Evolutionary conservation across 2,329 filamentous ascomycete genomes (phyloP).

Genomic region (Leptoxyphium fumago): DNA sequence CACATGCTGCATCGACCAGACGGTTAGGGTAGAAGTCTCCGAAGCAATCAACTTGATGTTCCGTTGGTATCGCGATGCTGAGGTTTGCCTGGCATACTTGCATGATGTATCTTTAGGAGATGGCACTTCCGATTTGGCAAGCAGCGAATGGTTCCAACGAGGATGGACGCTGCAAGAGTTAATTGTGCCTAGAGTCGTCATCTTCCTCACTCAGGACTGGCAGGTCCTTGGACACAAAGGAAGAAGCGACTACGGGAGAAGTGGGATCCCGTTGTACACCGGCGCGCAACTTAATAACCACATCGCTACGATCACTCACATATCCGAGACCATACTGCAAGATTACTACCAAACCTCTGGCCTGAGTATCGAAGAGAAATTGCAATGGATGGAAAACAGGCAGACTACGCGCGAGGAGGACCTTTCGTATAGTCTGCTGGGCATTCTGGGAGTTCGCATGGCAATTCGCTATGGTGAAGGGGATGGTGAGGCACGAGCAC

Average conservation of each 20-base stretch:
- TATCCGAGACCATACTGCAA: slow-evolving; percentile 4
- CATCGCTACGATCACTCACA: background rate
- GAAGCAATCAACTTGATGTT: slow-evolving; percentile 12
- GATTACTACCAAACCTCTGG: slow-evolving; percentile 1
- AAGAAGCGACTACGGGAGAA: background rate
- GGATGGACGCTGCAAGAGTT: slow-evolving; percentile 9
- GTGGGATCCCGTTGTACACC: background rate
- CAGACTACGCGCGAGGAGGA: slow-evolving; percentile 5
- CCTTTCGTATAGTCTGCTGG: slow-evolving; percentile 5
- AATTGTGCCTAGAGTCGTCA: slow-evolving; percentile 1
- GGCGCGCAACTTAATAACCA: background rate
- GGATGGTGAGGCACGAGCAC: background rate
- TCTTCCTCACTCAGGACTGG: slow-evolving; percentile 3
- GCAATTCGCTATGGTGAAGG: slow-evolving; percentile 6
- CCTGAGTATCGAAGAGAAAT: background rate
- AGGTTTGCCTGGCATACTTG: slow-evolving; percentile 9
- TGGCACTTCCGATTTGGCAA: background rate
- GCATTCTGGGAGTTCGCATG: slow-evolving; percentile 6
- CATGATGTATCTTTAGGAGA: slow-evolving; percentile 3
- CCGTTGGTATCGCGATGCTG: slow-evolving; percentile 8
- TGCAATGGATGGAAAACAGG: slow-evolving; percentile 4
- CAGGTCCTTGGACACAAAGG: background rate
- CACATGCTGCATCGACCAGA: slow-evolving; percentile 13
- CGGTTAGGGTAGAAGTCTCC: slow-evolving; percentile 7
- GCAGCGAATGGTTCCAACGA: slow-evolving; percentile 7